Percentiles rank a stretch among this genome's conserved stretches.
Evolutionary conservation across 306 rosid genomes (phyloP).

Genomic region (Spatholobus suberectus): DNA sequence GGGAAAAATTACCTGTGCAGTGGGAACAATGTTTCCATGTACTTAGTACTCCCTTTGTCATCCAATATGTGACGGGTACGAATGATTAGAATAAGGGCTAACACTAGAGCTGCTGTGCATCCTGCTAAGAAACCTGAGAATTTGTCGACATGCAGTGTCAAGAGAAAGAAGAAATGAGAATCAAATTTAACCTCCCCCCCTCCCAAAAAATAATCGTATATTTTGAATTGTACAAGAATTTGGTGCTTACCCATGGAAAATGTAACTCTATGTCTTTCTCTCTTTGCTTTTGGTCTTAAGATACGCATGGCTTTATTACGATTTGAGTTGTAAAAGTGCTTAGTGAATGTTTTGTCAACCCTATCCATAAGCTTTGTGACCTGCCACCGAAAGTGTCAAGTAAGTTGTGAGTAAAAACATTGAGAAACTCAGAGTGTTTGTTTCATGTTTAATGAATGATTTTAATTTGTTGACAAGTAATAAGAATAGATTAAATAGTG

Average conservation of each 20-base stretch:
- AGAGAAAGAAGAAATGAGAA: neutral
- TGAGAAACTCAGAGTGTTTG: no score
- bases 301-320: constrained; percentile 63
- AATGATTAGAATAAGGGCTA: constrained; percentile 59
- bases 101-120: constrained; percentile 57
- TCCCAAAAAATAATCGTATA: neutral
- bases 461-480: no score
- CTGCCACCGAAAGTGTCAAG: constrained; percentile 41
- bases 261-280: constrained; percentile 65
- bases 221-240: neutral
- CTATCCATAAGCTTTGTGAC: constrained; percentile 45
- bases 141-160: constrained; percentile 24
- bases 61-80: constrained; percentile 45
- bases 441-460: no score
- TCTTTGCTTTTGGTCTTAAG: constrained; percentile 65
- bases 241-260: constrained; percentile 61
- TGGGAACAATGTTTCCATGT: constrained; percentile 78
- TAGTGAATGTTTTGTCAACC: constrained; percentile 45
- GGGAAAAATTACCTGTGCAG: constrained; percentile 59
- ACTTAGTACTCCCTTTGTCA: constrained; percentile 31
- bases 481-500: no score
- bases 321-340: constrained; percentile 69
- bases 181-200: neutral
- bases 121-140: constrained; percentile 73
- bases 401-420: no score